Evolutionary conservation across 768 basidiomycete species (phyloP).

Genomic region (Hericium erinaceus): DNA sequence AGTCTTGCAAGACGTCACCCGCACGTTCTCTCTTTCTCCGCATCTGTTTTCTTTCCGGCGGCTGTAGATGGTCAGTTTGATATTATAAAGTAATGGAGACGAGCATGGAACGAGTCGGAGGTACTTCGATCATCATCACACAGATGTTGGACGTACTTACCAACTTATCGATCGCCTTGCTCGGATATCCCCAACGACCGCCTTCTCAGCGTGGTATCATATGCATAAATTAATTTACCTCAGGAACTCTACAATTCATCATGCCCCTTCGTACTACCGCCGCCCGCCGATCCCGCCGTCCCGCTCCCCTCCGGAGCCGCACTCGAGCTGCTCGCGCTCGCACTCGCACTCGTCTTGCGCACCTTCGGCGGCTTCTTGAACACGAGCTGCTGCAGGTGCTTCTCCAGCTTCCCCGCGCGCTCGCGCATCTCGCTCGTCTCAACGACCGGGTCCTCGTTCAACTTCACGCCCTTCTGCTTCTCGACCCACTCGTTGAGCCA

Average conservation of each 20-base stretch:
- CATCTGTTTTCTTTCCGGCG: too few relatives aligned
- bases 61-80: too few relatives aligned
- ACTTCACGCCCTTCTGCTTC: constrained; percentile 66
- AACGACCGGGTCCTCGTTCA: constrained; percentile 80
- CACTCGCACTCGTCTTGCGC: constrained; percentile 34
- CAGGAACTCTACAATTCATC: constrained; percentile 16
- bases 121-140: too few relatives aligned
- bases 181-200: too few relatives aligned
- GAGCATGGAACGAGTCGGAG: too few relatives aligned
- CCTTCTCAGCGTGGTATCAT: too few relatives aligned
- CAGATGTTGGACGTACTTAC: too few relatives aligned
- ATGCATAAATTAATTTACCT: too few relatives aligned
- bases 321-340: constrained; percentile 19
- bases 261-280: constrained; percentile 5
- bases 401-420: constrained; percentile 72
- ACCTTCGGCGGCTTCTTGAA: constrained; percentile 61
- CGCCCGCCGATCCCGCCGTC: constrained; percentile 9
- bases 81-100: too few relatives aligned
- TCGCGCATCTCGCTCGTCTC: constrained; percentile 80
- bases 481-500: constrained; percentile 82
- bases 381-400: constrained; percentile 55
- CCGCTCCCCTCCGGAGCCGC: constrained; percentile 8
- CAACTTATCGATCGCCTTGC: too few relatives aligned
- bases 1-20: too few relatives aligned
- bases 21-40: too few relatives aligned